These are phyloP conservation scores for Calonectria hawksworthii DNA, from an alignment of 2,329 filamentous ascomycete species.

Conservation along the genomic window DNA sequence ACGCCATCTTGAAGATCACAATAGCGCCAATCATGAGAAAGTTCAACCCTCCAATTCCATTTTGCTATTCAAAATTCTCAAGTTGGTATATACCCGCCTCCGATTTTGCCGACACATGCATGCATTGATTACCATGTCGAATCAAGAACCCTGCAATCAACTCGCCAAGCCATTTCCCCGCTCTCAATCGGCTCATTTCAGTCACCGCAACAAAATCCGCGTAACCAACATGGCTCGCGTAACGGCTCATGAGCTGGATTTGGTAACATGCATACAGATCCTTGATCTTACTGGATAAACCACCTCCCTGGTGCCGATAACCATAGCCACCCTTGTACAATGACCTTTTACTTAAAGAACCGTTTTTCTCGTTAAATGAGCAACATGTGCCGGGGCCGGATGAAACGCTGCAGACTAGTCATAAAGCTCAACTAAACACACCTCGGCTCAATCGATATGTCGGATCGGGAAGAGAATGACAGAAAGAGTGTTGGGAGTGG, in stretches of 20 bases:
- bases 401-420: neutral
- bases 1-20: neutral
- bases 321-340: neutral
- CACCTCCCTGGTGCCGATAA: neutral
- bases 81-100: neutral
- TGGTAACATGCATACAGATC: neutral
- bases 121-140: neutral
- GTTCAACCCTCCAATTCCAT: neutral
- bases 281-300: neutral
- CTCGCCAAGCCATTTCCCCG: neutral
- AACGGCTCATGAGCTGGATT: neutral
- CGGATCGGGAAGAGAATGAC: neutral
- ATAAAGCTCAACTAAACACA: neutral
- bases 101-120: neutral
- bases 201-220: neutral
- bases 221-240: slow-evolving; percentile 1
- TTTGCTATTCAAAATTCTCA: too few species aligned
- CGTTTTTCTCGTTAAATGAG: neutral
- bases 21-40: neutral
- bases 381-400: too few species aligned
- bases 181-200: slow-evolving; percentile 7
- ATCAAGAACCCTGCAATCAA: neutral
- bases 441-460: neutral
- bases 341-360: neutral
- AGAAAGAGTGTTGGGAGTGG: slow-evolving; percentile 3